These are phyloP conservation scores for Leccinum longicurvipes DNA, from an alignment of 768 basidiomycete genomes.

Conservation along the genomic window DNA sequence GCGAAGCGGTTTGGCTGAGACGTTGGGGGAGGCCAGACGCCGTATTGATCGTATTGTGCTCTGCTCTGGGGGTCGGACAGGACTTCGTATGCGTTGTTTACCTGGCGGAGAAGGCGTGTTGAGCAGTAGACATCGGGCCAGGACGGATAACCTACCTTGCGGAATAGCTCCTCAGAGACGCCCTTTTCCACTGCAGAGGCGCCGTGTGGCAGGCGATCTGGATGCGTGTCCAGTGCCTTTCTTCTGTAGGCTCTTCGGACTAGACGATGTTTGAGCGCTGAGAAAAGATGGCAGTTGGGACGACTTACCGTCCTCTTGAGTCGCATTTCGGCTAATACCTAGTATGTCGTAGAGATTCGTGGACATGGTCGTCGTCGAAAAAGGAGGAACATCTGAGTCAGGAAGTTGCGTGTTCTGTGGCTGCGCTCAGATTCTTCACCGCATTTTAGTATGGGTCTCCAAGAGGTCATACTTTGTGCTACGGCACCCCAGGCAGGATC, in stretches of 20 bases:
- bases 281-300: background rate
- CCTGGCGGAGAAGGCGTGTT: conserved; percentile 34
- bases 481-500: conserved; percentile 50
- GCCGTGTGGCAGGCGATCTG: conserved; percentile 61
- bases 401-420: conserved; percentile 9
- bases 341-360: conserved; percentile 65
- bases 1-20: conserved; percentile 12
- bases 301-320: conserved; percentile 60
- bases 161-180: conserved; percentile 56
- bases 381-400: too few species aligned
- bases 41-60: conserved; percentile 63
- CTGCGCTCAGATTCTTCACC: conserved; percentile 10
- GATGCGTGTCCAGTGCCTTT: conserved; percentile 70
- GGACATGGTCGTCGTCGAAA: conserved; percentile 42
- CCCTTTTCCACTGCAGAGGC: conserved; percentile 58
- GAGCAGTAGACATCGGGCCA: background rate
- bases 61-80: conserved; percentile 61
- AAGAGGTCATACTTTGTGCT: conserved; percentile 66
- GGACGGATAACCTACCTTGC: conserved; percentile 29
- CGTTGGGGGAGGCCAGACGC: conserved; percentile 65
- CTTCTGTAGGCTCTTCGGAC: conserved; percentile 79
- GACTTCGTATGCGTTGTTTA: conserved; percentile 78
- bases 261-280: conserved; percentile 26
- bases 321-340: conserved; percentile 50
- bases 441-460: conserved; percentile 49